Conservation (phyloP, 2,329 filamentous ascomycete genomes). For the Truncatella angustata region DNA sequence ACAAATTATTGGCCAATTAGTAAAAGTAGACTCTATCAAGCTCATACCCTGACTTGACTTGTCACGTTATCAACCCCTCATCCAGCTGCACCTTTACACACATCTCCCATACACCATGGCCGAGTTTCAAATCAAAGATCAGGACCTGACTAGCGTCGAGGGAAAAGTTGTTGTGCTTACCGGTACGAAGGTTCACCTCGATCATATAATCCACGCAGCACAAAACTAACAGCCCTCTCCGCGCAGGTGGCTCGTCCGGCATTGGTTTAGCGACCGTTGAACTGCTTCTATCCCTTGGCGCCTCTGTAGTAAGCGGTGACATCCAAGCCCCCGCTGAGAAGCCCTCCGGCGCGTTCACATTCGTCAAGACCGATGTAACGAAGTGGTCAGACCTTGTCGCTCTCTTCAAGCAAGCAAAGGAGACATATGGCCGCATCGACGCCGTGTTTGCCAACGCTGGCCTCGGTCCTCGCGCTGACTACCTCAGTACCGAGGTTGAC, state of each 20-base stretch:
- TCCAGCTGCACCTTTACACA: background rate
- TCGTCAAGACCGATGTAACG: conserved; percentile 45
- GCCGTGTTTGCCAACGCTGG: conserved; percentile 72
- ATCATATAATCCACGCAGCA: too few species aligned
- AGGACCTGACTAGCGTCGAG: conserved; percentile 39
- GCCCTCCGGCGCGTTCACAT: conserved; percentile 31
- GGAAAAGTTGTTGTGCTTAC: conserved; percentile 53
- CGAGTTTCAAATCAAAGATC: conserved; percentile 43
- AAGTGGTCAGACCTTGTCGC: conserved; percentile 47
- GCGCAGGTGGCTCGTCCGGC: conserved; percentile 53
- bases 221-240: too few species aligned
- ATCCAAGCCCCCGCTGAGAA: conserved; percentile 38
- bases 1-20: too few species aligned
- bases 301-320: conserved; percentile 54
- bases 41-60: too few species aligned
- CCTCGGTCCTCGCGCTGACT: conserved; percentile 43
- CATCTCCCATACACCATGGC: conserved; percentile 30
- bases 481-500: conserved; percentile 45
- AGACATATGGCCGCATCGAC: conserved; percentile 72
- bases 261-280: conserved; percentile 57
- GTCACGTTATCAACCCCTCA: too few species aligned
- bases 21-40: too few species aligned
- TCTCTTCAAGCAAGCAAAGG: conserved; percentile 50
- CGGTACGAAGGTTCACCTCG: conserved; percentile 36
- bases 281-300: conserved; percentile 50